Evolutionary conservation across 805 yeast genomes (phyloP).

Genomic region (Candida awuae): DNA sequence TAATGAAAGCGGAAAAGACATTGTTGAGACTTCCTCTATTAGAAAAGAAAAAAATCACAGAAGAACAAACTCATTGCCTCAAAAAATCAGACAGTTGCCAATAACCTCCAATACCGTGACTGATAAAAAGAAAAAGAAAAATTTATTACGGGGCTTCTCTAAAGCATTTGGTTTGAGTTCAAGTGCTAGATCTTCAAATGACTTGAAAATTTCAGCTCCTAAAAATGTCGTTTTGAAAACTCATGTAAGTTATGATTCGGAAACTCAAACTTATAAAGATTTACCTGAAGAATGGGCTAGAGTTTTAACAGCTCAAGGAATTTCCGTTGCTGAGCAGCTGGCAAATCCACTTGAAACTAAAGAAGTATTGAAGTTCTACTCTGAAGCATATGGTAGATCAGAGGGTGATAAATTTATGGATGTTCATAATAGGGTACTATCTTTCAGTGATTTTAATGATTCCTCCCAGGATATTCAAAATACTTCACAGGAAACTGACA

Average conservation of each 20-base stretch:
- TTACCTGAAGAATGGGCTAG: constrained; percentile 90
- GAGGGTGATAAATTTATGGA: constrained; percentile 25
- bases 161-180: constrained; percentile 29
- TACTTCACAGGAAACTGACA: constrained; percentile 1
- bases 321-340: constrained; percentile 79
- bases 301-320: constrained; percentile 75
- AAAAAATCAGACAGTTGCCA: constrained; percentile 11
- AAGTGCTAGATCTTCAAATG: constrained; percentile 11
- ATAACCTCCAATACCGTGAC: constrained; percentile 11
- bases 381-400: constrained; percentile 15
- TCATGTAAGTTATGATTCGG: constrained; percentile 85
- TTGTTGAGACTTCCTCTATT: neutral
- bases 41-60: constrained; percentile 1
- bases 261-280: constrained; percentile 83
- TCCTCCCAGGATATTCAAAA: constrained; percentile 10
- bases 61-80: constrained; percentile 10
- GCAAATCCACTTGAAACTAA: constrained; percentile 86
- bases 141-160: constrained; percentile 51
- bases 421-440: constrained; percentile 17
- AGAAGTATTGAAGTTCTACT: constrained; percentile 26
- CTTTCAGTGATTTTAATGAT: constrained; percentile 13
- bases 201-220: constrained; percentile 74
- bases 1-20: neutral
- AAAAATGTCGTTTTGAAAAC: constrained; percentile 84
- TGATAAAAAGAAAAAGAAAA: constrained; percentile 35